Evolutionary conservation across 768 basidiomycete species (phyloP), one percentile per base, ranked within the genome.

Genomic region (Psilocybe sp.): DNA sequence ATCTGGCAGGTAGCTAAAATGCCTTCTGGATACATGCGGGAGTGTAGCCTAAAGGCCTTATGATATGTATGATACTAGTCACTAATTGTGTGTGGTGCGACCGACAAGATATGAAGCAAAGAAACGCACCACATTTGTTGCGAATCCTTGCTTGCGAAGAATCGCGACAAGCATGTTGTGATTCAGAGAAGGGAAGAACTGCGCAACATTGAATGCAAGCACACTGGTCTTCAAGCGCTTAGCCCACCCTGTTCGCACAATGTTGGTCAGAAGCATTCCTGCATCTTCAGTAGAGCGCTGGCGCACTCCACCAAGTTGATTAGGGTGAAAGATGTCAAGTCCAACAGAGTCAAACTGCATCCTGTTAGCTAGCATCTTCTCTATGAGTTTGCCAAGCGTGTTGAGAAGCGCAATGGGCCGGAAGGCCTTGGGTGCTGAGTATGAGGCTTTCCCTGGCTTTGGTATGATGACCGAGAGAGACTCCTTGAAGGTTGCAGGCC

Each of bases 241-340:
- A 13, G 53, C 52, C 61, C 59, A 62, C n/a, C 55, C 56, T 1
- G 52, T 34, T 10, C 48, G 46, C 10, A 60, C 51, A 0, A 57
- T 28, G 46, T 63, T 57, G 2, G 53, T 59, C 1, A 62, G 49
- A 38, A 46, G 50, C 5, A 59, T 20, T 0, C 61, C 56, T 15
- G 57, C 50, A 35, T 63, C 57, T 32, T 57, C 46, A 35, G 61
- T 63, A 37, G 57, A 63, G 5, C 51, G 33, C 34, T 60, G 55
- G 0, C 46, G 39, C 1, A 51, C 18, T 0, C 50, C 50, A 0
- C 50, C 38, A 16, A 51, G 10, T 19, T 51, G 50, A 16, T 51
- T 51, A 10, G 44, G 44, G 19, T 51, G 44, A 12, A 51, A 45
- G 12, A 51, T 16, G 20, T 51, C 38, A 9, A 14, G 18, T 11